These are phyloP conservation scores for Microdochium bolleyi DNA, from an alignment of 2,329 filamentous ascomycete genomes.

Conservation along the genomic window DNA sequence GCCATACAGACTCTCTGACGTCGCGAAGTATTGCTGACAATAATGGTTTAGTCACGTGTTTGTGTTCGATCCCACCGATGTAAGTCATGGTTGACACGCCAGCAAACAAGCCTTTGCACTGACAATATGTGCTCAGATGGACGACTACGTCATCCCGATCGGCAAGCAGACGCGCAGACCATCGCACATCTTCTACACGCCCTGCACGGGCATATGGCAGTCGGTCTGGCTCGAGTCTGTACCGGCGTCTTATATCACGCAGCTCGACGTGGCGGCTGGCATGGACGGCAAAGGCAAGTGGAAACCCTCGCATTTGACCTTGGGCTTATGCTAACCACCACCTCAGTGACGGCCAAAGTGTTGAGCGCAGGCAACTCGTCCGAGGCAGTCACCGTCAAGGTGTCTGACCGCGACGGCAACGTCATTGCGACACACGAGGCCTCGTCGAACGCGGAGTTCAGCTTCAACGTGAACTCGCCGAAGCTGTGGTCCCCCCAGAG, in stretches of 20 bases:
- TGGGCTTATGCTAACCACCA: not conserved
- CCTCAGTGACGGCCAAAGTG: not conserved
- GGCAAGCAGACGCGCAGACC: constrained; percentile 55
- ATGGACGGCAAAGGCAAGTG: constrained; percentile 42
- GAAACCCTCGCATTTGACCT: not conserved
- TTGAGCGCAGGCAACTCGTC: constrained; percentile 15
- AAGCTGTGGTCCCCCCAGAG: constrained; percentile 58
- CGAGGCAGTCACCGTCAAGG: constrained; percentile 21
- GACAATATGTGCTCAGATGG: constrained; percentile 9
- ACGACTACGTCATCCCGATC: constrained; percentile 49
- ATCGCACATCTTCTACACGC: constrained; percentile 61
- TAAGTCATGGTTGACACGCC: constrained; percentile 2
- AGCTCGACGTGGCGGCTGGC: constrained; percentile 50
- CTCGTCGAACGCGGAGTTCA: constrained; percentile 39
- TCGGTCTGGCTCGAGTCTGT: constrained; percentile 63
- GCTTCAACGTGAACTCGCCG: constrained; percentile 44
- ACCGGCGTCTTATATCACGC: constrained; percentile 46
- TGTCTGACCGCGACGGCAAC: constrained; percentile 26
- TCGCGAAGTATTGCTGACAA: not conserved
- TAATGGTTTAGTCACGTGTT: constrained; percentile 46
- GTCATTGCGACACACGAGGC: constrained; percentile 34
- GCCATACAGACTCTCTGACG: constrained; percentile 7
- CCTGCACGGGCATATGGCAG: constrained; percentile 70
- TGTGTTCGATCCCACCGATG: constrained; percentile 61
- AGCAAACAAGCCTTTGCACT: not conserved